Evolutionary conservation across 306 rosid species (phyloP).

Genomic region (Pueraria montana): DNA sequence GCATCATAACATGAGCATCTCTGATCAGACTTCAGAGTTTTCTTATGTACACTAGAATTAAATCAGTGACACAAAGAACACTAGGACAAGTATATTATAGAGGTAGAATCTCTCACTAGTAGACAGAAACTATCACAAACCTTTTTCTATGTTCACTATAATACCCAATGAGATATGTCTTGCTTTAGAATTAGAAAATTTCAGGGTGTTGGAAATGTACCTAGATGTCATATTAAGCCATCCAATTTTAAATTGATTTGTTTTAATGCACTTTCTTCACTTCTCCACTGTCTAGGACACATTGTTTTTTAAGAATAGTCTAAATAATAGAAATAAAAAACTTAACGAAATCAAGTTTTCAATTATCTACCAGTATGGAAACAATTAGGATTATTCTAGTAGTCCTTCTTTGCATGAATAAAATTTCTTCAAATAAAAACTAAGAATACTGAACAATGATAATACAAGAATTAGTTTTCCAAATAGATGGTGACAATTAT

Average conservation of each 20-base stretch:
- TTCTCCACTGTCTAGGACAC: neutral
- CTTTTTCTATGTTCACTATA: neutral
- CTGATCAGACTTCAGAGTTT: neutral
- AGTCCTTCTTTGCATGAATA: conserved; percentile 7
- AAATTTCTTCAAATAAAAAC: conserved; percentile 12
- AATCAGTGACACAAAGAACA: neutral
- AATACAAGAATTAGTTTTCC: neutral
- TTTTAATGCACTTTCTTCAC: neutral
- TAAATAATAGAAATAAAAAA: neutral
- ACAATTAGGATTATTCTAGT: conserved; percentile 9
- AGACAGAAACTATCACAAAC: conserved; percentile 11
- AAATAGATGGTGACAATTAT: conserved; percentile 1
- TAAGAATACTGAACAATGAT: neutral
- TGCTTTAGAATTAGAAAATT: neutral
- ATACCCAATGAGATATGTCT: neutral
- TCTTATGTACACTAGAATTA: neutral
- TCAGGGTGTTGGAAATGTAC: neutral
- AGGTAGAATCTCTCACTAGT: neutral
- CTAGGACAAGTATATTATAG: neutral
- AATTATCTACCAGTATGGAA: neutral
- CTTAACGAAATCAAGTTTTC: neutral
- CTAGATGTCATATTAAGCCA: conserved; percentile 15
- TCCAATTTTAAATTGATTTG: neutral
- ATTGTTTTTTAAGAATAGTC: neutral
- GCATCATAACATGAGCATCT: conserved; percentile 23